Percentiles rank a stretch among this genome's conserved stretches.
Conservation (phyloP, 2,329 filamentous ascomycete species). For the Phialocephala sp. region DNA sequence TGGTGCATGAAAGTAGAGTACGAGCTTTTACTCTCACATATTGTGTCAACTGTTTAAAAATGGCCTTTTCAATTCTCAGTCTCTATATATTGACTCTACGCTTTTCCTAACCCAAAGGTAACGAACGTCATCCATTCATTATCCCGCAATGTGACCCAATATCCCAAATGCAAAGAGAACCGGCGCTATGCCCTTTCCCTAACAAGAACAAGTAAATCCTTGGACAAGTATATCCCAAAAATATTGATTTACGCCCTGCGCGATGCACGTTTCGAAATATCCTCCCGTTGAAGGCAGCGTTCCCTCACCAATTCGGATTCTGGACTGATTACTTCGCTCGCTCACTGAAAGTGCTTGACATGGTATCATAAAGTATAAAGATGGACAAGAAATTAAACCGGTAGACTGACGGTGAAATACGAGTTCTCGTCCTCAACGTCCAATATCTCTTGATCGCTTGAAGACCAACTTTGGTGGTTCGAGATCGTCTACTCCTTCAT, state of each 20-base stretch:
- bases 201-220: background rate
- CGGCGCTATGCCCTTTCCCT: constrained; percentile 3
- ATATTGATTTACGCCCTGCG: background rate
- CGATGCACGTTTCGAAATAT: constrained; percentile 2
- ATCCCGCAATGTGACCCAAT: background rate
- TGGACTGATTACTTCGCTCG: constrained; percentile 11
- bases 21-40: too few relatives aligned
- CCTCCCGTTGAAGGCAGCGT: constrained; percentile 2
- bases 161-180: background rate
- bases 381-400: background rate
- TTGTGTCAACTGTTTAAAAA: too few relatives aligned
- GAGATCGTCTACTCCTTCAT: constrained; percentile 35
- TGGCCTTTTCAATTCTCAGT: background rate
- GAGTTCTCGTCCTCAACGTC: background rate
- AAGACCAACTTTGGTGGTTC: constrained; percentile 37
- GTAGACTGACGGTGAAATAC: background rate
- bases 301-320: background rate
- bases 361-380: constrained; percentile 18
- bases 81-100: background rate
- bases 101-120: constrained; percentile 1
- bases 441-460: constrained; percentile 37
- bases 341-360: constrained; percentile 25
- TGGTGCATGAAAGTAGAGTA: too few relatives aligned
- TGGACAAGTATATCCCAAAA: background rate
- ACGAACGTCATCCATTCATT: background rate